Percentiles rank a stretch among this genome's conserved stretches.
phyloP scores from a whole-genome alignment of 1,284 basidiomycete genomes.

The Psilocybe mexicana region DNA sequence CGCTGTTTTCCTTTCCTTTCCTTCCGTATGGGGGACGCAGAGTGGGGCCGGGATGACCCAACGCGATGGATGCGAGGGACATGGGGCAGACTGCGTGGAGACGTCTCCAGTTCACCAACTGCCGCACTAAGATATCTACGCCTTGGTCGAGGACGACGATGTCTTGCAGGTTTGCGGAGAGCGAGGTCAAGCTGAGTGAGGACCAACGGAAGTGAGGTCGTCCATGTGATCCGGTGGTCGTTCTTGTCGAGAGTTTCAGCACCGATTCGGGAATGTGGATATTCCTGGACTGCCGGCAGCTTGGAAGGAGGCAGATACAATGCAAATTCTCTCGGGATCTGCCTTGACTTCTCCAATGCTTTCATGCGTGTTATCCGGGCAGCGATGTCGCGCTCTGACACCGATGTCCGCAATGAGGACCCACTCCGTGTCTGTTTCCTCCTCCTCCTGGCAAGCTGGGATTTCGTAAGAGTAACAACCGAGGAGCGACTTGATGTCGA shows the following conservation, averaged over 20 bases:
- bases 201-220: conserved; percentile 58
- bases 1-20: conserved; percentile 43
- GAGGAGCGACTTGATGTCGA: conserved; percentile 42
- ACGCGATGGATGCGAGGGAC: conserved; percentile 10
- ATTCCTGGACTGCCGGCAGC: conserved; percentile 19
- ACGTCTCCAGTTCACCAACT: background rate
- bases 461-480: conserved; percentile 38
- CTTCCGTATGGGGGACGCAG: conserved; percentile 20
- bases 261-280: conserved; percentile 5
- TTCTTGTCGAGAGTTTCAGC: conserved; percentile 6
- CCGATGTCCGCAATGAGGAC: conserved; percentile 48
- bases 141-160: conserved; percentile 34
- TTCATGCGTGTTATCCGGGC: conserved; percentile 53
- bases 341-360: conserved; percentile 60
- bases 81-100: conserved; percentile 1
- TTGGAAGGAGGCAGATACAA: conserved; percentile 55
- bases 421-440: conserved; percentile 46
- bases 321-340: conserved; percentile 64
- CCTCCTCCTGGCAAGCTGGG: conserved; percentile 42
- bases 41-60: conserved; percentile 5
- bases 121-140: conserved; percentile 16
- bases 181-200: conserved; percentile 56
- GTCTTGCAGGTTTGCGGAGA: conserved; percentile 45
- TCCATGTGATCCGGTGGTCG: conserved; percentile 45
- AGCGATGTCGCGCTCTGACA: conserved; percentile 58